These are phyloP conservation scores for Insectozyma bohioensis DNA, from an alignment of 1,139 yeast genomes.

Conservation along the genomic window DNA sequence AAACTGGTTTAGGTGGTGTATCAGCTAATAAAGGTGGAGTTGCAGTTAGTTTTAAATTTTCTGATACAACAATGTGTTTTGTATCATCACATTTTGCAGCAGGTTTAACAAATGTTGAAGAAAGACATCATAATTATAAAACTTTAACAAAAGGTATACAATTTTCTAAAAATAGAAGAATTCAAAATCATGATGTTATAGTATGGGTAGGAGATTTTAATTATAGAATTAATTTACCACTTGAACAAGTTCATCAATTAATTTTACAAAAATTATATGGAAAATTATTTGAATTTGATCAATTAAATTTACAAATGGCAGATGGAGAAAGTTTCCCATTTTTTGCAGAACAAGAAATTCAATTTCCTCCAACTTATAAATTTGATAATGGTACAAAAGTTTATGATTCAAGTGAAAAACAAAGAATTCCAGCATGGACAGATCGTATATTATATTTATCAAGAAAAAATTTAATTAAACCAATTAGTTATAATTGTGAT, in stretches of 20 bases:
- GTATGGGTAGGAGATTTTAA: constrained; percentile 94
- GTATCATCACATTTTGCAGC: constrained; percentile 91
- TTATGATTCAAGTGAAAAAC: constrained; percentile 89
- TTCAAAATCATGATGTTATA: constrained; percentile 78
- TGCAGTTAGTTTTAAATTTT: constrained; percentile 77
- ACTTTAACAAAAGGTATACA: constrained; percentile 61
- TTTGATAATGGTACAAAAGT: constrained; percentile 77
- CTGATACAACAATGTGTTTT: constrained; percentile 73
- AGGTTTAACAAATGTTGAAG: constrained; percentile 73
- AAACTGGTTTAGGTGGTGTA: constrained; percentile 93
- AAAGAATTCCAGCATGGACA: constrained; percentile 96
- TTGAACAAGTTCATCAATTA: constrained; percentile 63
- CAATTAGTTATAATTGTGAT: constrained; percentile 62
- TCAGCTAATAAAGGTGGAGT: constrained; percentile 97
- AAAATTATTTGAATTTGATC: constrained; percentile 69
- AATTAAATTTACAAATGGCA: constrained; percentile 68
- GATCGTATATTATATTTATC: constrained; percentile 62
- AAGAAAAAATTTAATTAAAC: constrained; percentile 58
- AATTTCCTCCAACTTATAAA: constrained; percentile 88
- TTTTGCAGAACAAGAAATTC: constrained; percentile 74
- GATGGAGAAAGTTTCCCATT: constrained; percentile 64
- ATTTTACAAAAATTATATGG: constrained; percentile 51
- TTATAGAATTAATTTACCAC: constrained; percentile 70
- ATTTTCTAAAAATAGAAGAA: constrained; percentile 49
- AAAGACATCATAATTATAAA: constrained; percentile 79